phyloP scores from a whole-genome alignment of 306 rosid species.

The Delonix regia region DNA sequence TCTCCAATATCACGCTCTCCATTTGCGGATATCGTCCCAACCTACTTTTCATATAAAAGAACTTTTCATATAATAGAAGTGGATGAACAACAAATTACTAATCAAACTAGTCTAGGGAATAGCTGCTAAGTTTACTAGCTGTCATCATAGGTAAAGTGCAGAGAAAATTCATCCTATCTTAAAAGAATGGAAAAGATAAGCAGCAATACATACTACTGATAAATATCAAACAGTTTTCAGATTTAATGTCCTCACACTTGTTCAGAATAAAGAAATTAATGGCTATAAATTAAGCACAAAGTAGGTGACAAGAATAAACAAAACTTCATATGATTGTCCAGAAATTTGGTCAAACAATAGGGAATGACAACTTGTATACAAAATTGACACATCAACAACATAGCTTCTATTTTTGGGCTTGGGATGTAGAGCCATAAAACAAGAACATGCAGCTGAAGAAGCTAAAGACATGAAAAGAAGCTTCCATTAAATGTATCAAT shows the following conservation, averaged over 20 bases:
- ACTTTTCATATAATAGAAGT: too few relatives aligned
- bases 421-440: neutral
- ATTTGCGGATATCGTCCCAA: constrained; percentile 94
- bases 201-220: neutral
- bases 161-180: neutral
- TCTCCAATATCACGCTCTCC: constrained; percentile 94
- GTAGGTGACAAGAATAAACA: neutral
- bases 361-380: neutral
- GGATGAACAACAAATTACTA: constrained; percentile 7
- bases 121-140: neutral
- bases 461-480: neutral
- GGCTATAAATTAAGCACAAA: neutral
- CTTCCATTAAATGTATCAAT: neutral
- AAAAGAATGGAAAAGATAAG: neutral
- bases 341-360: neutral
- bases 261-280: neutral
- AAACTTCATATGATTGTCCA: neutral
- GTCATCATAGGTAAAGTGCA: neutral
- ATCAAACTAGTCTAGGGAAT: neutral
- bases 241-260: neutral
- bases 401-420: neutral
- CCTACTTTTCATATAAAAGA: constrained; percentile 50
- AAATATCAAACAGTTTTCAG: neutral
- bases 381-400: neutral
- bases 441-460: neutral